These are phyloP conservation scores for Russula sp. DNA, from an alignment of 768 basidiomycete genomes.

Conservation along the genomic window DNA sequence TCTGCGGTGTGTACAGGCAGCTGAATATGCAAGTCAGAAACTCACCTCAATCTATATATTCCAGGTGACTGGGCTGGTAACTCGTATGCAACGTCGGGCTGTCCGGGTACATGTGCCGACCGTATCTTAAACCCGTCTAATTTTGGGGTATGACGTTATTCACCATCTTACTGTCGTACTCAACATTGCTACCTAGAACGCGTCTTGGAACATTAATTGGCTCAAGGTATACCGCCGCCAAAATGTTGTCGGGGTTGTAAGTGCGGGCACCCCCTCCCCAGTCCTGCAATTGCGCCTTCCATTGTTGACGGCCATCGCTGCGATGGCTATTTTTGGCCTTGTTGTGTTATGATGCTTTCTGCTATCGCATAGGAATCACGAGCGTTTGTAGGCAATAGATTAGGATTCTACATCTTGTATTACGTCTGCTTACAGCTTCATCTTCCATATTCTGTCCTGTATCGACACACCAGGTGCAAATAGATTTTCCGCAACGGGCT, in stretches of 20 bases:
- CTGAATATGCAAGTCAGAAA: slow-evolving; percentile 1
- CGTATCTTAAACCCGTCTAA: slow-evolving; percentile 61
- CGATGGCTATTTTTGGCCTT: background rate
- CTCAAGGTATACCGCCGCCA: slow-evolving; percentile 56
- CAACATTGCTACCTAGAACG: slow-evolving; percentile 45
- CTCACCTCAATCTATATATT: slow-evolving; percentile 14
- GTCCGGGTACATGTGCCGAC: slow-evolving; percentile 66
- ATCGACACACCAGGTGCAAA: slow-evolving; percentile 28
- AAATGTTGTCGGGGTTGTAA: slow-evolving; percentile 11
- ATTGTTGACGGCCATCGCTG: slow-evolving; percentile 1
- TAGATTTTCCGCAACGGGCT: slow-evolving; percentile 37
- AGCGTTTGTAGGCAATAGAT: background rate
- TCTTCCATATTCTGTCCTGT: slow-evolving; percentile 47
- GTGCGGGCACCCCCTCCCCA: slow-evolving; percentile 8
- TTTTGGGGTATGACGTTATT: slow-evolving; percentile 50
- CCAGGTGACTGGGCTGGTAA: slow-evolving; percentile 82
- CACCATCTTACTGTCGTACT: background rate
- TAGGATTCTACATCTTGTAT: background rate
- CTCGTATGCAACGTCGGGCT: slow-evolving; percentile 64
- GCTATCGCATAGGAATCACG: slow-evolving; percentile 14
- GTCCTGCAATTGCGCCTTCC: background rate
- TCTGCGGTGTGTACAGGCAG: slow-evolving; percentile 53
- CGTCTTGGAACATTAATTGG: slow-evolving; percentile 74
- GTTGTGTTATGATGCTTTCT: slow-evolving; percentile 3
- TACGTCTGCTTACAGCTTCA: slow-evolving; percentile 43